phyloP scores from a whole-genome alignment of 768 basidiomycete species.

The Sporobolomyces phaffii region DNA sequence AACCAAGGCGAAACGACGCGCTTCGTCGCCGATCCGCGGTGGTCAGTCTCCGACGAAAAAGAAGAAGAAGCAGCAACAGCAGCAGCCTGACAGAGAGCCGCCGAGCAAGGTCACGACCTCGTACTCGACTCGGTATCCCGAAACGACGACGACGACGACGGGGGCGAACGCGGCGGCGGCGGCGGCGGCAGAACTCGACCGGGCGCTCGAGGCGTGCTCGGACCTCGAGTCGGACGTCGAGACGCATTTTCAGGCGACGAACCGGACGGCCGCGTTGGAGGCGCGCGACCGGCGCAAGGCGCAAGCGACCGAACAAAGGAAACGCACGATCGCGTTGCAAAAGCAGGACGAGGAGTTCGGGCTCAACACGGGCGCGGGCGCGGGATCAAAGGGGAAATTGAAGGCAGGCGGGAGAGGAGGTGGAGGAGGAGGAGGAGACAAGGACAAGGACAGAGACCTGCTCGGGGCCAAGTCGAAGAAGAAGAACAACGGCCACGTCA shows the following conservation, averaged over 20 bases:
- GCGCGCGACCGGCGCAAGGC: not conserved
- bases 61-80: not conserved
- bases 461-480: not conserved
- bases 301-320: slow-evolving; percentile 24
- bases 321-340: not conserved
- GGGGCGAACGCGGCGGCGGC: too few relatives aligned
- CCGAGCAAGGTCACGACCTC: not conserved
- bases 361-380: too few relatives aligned
- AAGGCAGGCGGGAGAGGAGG: too few relatives aligned
- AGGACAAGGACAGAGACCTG: slow-evolving; percentile 39
- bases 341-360: not conserved
- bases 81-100: too few relatives aligned
- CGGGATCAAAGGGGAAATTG: too few relatives aligned
- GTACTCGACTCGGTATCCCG: too few relatives aligned
- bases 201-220: not conserved
- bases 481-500: not conserved
- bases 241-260: not conserved
- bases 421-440: not conserved
- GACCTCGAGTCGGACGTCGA: slow-evolving; percentile 4
- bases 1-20: slow-evolving; percentile 5
- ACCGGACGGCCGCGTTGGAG: too few relatives aligned
- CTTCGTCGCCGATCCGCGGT: slow-evolving; percentile 5
- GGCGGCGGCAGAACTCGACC: too few relatives aligned
- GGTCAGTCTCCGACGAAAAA: not conserved
- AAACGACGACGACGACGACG: too few relatives aligned